These are phyloP conservation scores for Trichosporon inkin DNA, from an alignment of 1,284 basidiomycete genomes.

Conservation along the genomic window DNA sequence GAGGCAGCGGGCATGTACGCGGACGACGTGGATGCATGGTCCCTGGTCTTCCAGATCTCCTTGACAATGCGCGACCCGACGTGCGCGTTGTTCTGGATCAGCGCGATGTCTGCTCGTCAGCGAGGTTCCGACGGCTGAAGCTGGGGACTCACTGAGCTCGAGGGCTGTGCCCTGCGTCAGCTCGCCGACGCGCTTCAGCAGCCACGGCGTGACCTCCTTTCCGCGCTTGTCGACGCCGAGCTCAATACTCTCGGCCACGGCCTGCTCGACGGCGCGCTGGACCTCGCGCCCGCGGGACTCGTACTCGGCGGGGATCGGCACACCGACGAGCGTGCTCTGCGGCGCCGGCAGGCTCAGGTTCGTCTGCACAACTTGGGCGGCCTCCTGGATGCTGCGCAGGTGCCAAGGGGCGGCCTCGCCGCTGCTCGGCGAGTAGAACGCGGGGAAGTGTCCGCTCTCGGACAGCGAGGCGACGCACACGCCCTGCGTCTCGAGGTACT, in stretches of 20 bases:
- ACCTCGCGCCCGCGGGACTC: constrained; percentile 65
- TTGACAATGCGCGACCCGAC: constrained; percentile 79
- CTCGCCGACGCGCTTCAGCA: constrained; percentile 77
- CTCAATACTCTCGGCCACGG: constrained; percentile 74
- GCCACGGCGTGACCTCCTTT: constrained; percentile 94
- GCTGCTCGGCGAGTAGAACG: constrained; percentile 83
- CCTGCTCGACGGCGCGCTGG: constrained; percentile 77
- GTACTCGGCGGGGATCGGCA: constrained; percentile 80
- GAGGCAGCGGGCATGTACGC: constrained; percentile 16
- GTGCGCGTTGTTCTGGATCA: constrained; percentile 87
- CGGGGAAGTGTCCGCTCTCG: constrained; percentile 75
- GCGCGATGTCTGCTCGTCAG: constrained; percentile 66
- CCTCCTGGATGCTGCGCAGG: constrained; percentile 16
- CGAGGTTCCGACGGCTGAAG: background rate
- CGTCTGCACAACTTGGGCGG: constrained; percentile 32
- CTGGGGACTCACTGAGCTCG: constrained; percentile 58
- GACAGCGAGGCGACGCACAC: constrained; percentile 85
- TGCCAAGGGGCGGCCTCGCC: constrained; percentile 55
- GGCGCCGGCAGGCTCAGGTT: constrained; percentile 43
- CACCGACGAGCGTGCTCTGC: constrained; percentile 66
- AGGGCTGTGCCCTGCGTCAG: constrained; percentile 73
- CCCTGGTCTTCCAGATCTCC: constrained; percentile 57
- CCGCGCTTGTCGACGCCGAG: constrained; percentile 76
- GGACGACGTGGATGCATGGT: constrained; percentile 32
- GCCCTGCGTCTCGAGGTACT: constrained; percentile 95